Percentiles rank a stretch among this genome's conserved stretches.
phyloP scores from a whole-genome alignment of 768 basidiomycete genomes.

The Chiua virens region DNA sequence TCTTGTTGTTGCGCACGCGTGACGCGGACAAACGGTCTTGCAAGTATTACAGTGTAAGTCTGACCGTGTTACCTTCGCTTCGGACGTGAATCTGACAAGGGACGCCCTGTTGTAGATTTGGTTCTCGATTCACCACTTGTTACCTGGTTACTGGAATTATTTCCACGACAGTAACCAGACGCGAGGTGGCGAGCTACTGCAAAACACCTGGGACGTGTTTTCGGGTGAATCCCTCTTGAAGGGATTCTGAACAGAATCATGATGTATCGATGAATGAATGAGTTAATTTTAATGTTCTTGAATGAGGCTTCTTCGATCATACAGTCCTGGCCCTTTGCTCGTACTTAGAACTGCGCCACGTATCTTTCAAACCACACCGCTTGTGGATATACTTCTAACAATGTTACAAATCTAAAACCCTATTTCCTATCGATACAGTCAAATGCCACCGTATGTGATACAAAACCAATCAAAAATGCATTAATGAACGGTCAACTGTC shows the following conservation, averaged over 20 bases:
- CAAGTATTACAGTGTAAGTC: constrained; percentile 38
- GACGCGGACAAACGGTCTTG: constrained; percentile 36
- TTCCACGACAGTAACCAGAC: constrained; percentile 18
- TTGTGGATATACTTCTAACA: too few species aligned
- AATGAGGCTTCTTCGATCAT: too few species aligned
- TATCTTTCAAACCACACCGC: neutral
- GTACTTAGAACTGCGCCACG: neutral
- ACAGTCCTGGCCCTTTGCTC: too few species aligned
- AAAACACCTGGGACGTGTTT: constrained; percentile 19
- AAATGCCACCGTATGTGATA: neutral
- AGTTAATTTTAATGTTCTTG: neutral
- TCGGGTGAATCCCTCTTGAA: constrained; percentile 10
- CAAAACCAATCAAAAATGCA: neutral
- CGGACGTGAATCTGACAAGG: neutral
- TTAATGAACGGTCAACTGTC: neutral
- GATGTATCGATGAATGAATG: neutral
- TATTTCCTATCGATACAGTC: constrained; percentile 4
- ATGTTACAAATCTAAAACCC: constrained; percentile 13
- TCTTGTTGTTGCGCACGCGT: constrained; percentile 29
- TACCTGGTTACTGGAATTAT: constrained; percentile 38
- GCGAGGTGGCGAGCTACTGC: constrained; percentile 20
- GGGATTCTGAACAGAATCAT: neutral
- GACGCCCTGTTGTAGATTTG: constrained; percentile 24
- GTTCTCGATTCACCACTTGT: constrained; percentile 35
- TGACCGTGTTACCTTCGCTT: too few species aligned